phyloP scores from a whole-genome alignment of 805 yeast genomes.

The Yarrowia sp. region DNA sequence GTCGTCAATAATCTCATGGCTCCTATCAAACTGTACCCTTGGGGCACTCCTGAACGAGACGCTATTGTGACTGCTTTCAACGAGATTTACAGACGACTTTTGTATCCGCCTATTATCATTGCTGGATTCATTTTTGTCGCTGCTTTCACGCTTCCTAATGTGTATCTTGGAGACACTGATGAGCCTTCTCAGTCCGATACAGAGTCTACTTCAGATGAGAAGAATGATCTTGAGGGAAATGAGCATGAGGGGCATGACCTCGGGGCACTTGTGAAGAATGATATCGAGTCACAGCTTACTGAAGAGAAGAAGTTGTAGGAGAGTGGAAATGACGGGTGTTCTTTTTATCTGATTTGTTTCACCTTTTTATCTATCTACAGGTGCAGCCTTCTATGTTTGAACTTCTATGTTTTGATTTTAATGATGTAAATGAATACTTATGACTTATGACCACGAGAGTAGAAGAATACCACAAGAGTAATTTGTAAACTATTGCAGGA shows the following conservation, averaged over 20 bases:
- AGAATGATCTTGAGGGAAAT: background rate
- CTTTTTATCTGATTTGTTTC: too few species aligned
- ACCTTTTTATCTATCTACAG: too few species aligned
- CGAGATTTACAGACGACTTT: conserved; percentile 18
- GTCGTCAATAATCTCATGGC: conserved; percentile 8
- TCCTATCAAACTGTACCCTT: background rate
- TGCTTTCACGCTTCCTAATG: background rate
- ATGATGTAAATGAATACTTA: too few species aligned
- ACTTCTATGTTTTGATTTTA: too few species aligned
- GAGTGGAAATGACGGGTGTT: too few species aligned
- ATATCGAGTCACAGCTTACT: too few species aligned
- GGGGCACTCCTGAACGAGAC: conserved; percentile 25
- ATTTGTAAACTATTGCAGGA: too few species aligned
- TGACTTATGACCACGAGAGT: too few species aligned
- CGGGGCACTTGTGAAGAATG: too few species aligned
- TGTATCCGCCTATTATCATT: conserved; percentile 24
- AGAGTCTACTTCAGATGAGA: background rate
- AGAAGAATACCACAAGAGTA: too few species aligned
- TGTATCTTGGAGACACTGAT: conserved; percentile 5
- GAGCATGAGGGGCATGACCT: background rate
- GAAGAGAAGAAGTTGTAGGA: too few species aligned
- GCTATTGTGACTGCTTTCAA: conserved; percentile 26
- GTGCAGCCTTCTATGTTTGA: too few species aligned
- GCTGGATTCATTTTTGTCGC: conserved; percentile 17
- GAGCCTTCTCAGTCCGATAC: background rate